Evolutionary conservation across 768 basidiomycete genomes (phyloP).

Genomic region (Trametes gibbosa): DNA sequence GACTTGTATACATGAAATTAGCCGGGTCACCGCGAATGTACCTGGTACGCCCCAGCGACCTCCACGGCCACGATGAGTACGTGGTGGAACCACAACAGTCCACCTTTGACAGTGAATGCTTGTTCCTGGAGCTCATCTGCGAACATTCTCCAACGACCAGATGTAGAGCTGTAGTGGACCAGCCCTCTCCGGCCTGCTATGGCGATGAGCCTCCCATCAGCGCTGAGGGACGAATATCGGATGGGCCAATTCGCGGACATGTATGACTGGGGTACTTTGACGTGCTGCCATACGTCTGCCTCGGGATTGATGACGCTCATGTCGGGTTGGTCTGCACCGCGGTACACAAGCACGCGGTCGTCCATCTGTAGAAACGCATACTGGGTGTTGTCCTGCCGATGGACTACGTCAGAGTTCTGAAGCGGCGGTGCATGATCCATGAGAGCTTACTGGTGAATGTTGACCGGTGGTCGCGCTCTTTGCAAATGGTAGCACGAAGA

Average conservation of each 20-base stretch:
- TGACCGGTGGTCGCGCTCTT: conserved; percentile 92
- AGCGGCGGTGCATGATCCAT: background rate
- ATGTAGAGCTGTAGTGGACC: conserved; percentile 90
- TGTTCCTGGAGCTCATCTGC: conserved; percentile 79
- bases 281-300: conserved; percentile 96
- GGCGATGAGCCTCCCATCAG: conserved; percentile 88
- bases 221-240: conserved; percentile 85
- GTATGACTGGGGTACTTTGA: conserved; percentile 91
- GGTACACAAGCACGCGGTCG: conserved; percentile 88
- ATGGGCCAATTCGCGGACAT: conserved; percentile 92
- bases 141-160: conserved; percentile 95
- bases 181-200: conserved; percentile 90
- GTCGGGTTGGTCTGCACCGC: conserved; percentile 96
- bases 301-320: conserved; percentile 98
- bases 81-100: conserved; percentile 95
- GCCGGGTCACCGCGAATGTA: conserved; percentile 29
- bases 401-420: too few species aligned
- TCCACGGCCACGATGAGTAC: conserved; percentile 91
- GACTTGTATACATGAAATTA: background rate
- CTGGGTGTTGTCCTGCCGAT: conserved; percentile 76
- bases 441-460: conserved; percentile 74
- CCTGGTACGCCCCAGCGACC: conserved; percentile 74
- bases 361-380: conserved; percentile 96
- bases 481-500: conserved; percentile 88
- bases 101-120: conserved; percentile 84